These are phyloP conservation scores for Trematosphaeria pertusa DNA, from an alignment of 2,329 filamentous ascomycete genomes.

Conservation along the genomic window DNA sequence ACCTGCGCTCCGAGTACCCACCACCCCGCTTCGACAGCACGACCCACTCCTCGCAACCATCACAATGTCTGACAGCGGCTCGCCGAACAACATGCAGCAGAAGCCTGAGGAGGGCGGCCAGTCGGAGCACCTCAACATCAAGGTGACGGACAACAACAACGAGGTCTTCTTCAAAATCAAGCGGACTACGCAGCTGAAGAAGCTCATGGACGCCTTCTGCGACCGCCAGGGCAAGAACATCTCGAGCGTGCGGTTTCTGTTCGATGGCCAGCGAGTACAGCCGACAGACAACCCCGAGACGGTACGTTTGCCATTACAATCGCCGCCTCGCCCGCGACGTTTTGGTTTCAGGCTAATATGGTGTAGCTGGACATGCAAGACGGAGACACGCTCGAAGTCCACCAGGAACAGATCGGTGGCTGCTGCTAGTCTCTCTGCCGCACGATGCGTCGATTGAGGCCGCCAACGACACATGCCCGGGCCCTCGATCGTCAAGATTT, in stretches of 20 bases:
- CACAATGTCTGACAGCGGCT: slow-evolving; percentile 53
- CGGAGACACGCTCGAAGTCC: slow-evolving; percentile 94
- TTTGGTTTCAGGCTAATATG: slow-evolving; percentile 23
- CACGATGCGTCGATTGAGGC: no score
- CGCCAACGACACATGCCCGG: no score
- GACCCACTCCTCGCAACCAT: slow-evolving; percentile 5
- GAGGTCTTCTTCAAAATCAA: slow-evolving; percentile 99
- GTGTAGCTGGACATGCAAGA: slow-evolving; percentile 92
- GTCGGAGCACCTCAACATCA: slow-evolving; percentile 94
- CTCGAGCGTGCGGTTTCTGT: slow-evolving; percentile 88
- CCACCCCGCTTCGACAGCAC: slow-evolving; percentile 7
- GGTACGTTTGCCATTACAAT: slow-evolving; percentile 64
- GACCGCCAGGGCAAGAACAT: slow-evolving; percentile 91
- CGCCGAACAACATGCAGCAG: slow-evolving; percentile 47
- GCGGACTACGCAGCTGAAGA: slow-evolving; percentile 92
- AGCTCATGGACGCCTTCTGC: slow-evolving; percentile 98
- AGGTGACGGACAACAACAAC: slow-evolving; percentile 99
- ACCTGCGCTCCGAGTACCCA: no score
- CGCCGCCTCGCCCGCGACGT: not conserved
- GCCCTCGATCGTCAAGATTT: no score
- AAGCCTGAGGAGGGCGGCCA: slow-evolving; percentile 56
- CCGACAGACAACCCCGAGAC: slow-evolving; percentile 88
- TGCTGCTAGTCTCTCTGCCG: slow-evolving; percentile 49
- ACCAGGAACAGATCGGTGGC: slow-evolving; percentile 97
- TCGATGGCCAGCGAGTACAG: slow-evolving; percentile 93